Conservation (phyloP, 768 basidiomycete species). For the Imleria badia region DNA sequence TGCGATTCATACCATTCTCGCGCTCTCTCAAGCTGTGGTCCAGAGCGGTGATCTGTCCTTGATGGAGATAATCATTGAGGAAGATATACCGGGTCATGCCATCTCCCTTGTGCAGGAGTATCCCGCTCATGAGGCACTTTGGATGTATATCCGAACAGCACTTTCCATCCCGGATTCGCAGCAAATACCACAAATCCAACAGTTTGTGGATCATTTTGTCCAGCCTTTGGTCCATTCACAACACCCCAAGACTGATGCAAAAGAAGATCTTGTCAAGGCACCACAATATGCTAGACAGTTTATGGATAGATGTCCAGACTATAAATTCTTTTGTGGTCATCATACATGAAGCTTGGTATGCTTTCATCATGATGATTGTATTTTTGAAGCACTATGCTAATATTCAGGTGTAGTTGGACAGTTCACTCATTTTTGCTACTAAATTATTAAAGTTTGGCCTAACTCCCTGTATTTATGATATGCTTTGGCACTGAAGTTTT, state of each 20-base stretch:
- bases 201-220: slow-evolving; percentile 18
- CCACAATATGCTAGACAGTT: slow-evolving; percentile 13
- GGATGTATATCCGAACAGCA: slow-evolving; percentile 45
- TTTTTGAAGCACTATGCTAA: too few relatives aligned
- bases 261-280: not conserved
- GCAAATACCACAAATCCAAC: not conserved
- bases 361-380: not conserved
- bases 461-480: too few relatives aligned
- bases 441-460: too few relatives aligned
- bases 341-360: not conserved
- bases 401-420: not conserved
- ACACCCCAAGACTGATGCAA: too few relatives aligned
- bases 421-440: not conserved
- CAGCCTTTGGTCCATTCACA: slow-evolving; percentile 13
- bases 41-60: slow-evolving; percentile 5
- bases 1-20: slow-evolving; percentile 54
- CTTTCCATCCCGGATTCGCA: slow-evolving; percentile 1
- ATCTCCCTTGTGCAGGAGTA: slow-evolving; percentile 48
- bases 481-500: not conserved
- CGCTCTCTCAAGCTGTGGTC: slow-evolving; percentile 28
- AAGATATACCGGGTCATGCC: slow-evolving; percentile 39
- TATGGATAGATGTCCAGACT: not conserved
- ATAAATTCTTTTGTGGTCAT: not conserved
- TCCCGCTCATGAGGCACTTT: slow-evolving; percentile 61
- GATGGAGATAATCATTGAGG: not conserved